Conservation (phyloP, 345 rosid genomes). For the Brassica cretica region DNA sequence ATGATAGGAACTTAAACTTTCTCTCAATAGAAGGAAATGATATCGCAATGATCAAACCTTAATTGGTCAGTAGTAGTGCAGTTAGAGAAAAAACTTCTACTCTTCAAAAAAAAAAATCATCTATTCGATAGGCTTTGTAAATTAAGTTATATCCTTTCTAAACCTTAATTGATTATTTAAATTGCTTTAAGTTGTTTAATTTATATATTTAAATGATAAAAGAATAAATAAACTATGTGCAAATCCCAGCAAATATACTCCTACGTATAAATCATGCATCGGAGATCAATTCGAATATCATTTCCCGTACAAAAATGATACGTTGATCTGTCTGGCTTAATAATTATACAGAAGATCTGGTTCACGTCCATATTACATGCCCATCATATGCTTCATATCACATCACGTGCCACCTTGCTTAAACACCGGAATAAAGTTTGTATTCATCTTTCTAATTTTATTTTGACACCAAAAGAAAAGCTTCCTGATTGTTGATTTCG, state of each 20-base stretch:
- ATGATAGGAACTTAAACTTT: background rate
- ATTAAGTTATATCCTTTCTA: background rate
- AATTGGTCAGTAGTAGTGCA: background rate
- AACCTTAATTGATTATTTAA: background rate
- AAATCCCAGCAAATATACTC: conserved; percentile 5
- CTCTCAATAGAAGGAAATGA: background rate
- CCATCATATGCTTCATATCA: conserved; percentile 1
- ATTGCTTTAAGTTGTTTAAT: background rate
- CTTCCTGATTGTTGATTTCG: background rate
- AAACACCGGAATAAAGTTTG: conserved; percentile 1
- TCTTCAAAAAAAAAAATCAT: background rate
- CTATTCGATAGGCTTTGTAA: background rate
- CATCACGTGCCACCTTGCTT: conserved; percentile 34
- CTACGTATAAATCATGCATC: background rate
- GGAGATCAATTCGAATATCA: background rate
- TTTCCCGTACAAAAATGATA: conserved; percentile 6
- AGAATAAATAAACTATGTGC: background rate
- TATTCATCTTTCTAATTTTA: background rate
- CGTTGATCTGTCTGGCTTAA: conserved; percentile 24
- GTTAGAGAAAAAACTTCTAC: background rate
- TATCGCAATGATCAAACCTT: background rate
- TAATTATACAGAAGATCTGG: conserved; percentile 25
- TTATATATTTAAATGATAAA: background rate
- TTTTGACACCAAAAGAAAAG: background rate
- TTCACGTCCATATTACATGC: conserved; percentile 21